Evolutionary conservation across 2,329 filamentous ascomycete species (phyloP).

Genomic region (Ophiobolus disseminans): DNA sequence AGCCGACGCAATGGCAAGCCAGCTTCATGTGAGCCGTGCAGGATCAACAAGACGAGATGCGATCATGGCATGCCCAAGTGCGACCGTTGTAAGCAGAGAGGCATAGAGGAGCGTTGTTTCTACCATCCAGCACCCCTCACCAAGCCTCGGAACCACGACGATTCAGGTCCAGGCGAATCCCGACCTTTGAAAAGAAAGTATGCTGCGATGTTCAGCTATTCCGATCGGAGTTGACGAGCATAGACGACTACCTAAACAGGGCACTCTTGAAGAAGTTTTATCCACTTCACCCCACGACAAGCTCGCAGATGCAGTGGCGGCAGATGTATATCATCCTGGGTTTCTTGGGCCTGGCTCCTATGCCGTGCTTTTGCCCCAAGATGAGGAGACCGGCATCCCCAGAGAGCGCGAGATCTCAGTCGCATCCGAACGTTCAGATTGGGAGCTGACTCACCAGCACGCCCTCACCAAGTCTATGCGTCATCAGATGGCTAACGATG

Average conservation of each 20-base stretch:
- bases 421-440: constrained; percentile 34
- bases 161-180: constrained; percentile 20
- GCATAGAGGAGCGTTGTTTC: constrained; percentile 43
- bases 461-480: constrained; percentile 40
- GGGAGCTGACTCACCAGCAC: constrained; percentile 39
- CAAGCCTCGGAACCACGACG: constrained; percentile 27
- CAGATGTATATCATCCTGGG: constrained; percentile 39
- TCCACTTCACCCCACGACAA: constrained; percentile 28
- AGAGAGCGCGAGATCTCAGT: constrained; percentile 30
- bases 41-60: constrained; percentile 44
- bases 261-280: too few species aligned
- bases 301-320: constrained; percentile 43
- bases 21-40: constrained; percentile 43
- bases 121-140: constrained; percentile 47
- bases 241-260: constrained; percentile 31
- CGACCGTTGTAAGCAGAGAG: constrained; percentile 41
- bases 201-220: background rate
- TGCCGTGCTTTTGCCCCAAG: constrained; percentile 36
- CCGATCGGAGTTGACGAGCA: background rate
- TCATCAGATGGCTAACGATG: constrained; percentile 36
- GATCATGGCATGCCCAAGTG: constrained; percentile 43
- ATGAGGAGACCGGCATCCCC: constrained; percentile 27
- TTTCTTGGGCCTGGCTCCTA: constrained; percentile 46
- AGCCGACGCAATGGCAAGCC: constrained; percentile 44
- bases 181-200: constrained; percentile 39